Evolutionary conservation across 768 basidiomycete species (phyloP), one percentile per base, ranked within the genome.

Genomic region (Coprinellus aureogranulatus): DNA sequence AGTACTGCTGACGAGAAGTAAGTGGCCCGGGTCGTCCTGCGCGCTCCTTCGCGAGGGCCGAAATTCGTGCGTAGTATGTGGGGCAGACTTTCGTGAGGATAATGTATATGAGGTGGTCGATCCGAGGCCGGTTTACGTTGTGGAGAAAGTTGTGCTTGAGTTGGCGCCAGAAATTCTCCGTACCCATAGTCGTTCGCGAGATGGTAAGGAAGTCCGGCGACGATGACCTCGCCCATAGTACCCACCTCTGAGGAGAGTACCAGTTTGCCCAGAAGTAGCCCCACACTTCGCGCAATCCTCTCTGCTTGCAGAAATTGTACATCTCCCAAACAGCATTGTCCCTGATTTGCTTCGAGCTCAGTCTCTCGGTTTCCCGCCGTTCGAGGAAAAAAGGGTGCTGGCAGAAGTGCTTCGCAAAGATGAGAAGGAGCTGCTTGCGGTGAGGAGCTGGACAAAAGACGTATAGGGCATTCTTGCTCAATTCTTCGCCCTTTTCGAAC

Each of bases 241-340:
- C 55, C 72, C 72, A 75, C 61, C 59, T 64, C 14, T 61, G 60
- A 2, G 67, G 68, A 26, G 58, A 31, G 55, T 75, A 73, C 74
- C 74, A 75, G n/a, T 53, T 65, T 11, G 64, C 61, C 74, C 74
- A 74, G 62, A 75, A 55, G 47, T 75, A 75, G 2, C 61, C 73
- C 71, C 73, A 74, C 6, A 72, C 70, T 52, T 75, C 68, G 1
- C 63, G 45, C 8, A 76, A 65, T 1, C 65, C 68, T 6, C 67
- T 59, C 12, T 25, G n/a, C 0, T 62, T 23, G 51, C 75, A 75
- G 58, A 68, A 73, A 1, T 34, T 11, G 42, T 74, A 75, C 72
- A 77, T 75, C 37, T 75, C 72, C 2, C 56, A 41, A 0, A 75
- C 73, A 4, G 69, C 65, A 30, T 64, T 55, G 0, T 46, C 9